Base-by-base conservation (phyloP, 2,329 filamentous ascomycete genomes). In the Tolypocladium endophyticum region DNA sequence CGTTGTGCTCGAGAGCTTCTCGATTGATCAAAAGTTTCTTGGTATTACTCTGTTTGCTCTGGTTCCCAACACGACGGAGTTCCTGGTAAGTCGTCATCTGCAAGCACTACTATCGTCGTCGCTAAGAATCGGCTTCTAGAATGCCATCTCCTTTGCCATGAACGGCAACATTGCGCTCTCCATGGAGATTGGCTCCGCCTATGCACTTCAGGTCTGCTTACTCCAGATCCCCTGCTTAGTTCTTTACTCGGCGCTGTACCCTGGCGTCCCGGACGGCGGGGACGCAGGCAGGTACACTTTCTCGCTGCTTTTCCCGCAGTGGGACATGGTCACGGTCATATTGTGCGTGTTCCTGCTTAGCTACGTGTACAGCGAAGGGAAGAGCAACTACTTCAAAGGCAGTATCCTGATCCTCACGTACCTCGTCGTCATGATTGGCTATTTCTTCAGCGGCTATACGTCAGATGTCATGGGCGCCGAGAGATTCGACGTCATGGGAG, bases 351-450 rank as follows among this genome's bases (percentile, higher is more conserved):
- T 99, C 77, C 78, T 99, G 60, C 85, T 99, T 65, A 96, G 92
- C 69, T 96, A 97, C 79, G 93, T 99, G 80, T 96, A 97, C 68
- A 90, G 93, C 57, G 94, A 99, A 76, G 94, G 94, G 47, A 99
- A 99, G 84, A 97, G 92, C 79, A 99, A 99, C 75, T 99, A 99
- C 75, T 99, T 99, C 85, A 99, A 99, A 78, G 94, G 94, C 57
- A 96, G 90, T 64, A 97, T 97, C 66, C 80, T 99, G 58, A 86
- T 97, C 64, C 79, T 99, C 57, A 94, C 90, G 39, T 99, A 99
- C 72, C 75, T 97, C 30, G 94, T 97, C 35, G 91, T 99, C 56
- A 79, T 97, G 35, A 84, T 90, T 53, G 94, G 94, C 1, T 99
- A 95, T 78, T 97, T 91, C 75, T 88, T 96, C 61, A 91, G 90